Conservation (phyloP, 2,329 filamentous ascomycete species). For the Fusarium verticillioides region DNA sequence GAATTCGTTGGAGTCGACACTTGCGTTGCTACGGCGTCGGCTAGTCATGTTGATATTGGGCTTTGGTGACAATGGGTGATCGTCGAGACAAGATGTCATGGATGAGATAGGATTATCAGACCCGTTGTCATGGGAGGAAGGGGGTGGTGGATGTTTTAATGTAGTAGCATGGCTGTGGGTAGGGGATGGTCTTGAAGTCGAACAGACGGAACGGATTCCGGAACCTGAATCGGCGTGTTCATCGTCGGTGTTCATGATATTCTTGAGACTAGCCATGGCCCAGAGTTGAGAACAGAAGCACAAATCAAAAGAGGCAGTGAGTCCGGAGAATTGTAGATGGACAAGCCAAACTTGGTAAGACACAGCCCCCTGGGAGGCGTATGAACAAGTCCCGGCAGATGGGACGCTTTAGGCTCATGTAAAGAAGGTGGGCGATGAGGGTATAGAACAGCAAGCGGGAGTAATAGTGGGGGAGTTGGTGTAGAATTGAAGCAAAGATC, state of each 20-base stretch:
- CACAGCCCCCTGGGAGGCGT: slow-evolving; percentile 58
- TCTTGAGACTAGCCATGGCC: slow-evolving; percentile 65
- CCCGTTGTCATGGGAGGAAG: slow-evolving; percentile 50
- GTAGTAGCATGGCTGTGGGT: slow-evolving; percentile 54
- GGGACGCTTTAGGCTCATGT: slow-evolving; percentile 47
- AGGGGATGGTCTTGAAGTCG: slow-evolving; percentile 51
- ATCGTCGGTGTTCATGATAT: slow-evolving; percentile 68
- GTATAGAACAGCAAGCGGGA: slow-evolving; percentile 39
- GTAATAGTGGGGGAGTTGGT: slow-evolving; percentile 41
- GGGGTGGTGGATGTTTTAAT: slow-evolving; percentile 47
- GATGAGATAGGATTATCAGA: slow-evolving; percentile 49
- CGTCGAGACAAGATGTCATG: slow-evolving; percentile 41
- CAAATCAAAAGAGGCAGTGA: slow-evolving; percentile 45
- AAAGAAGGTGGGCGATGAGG: slow-evolving; percentile 49
- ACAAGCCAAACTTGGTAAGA: slow-evolving; percentile 57
- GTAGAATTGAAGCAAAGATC: slow-evolving; percentile 39
- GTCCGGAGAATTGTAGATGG: slow-evolving; percentile 47
- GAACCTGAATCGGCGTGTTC: slow-evolving; percentile 56
- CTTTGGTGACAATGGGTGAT: slow-evolving; percentile 41
- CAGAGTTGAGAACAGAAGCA: slow-evolving; percentile 55
- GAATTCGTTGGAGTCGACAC: slow-evolving; percentile 62
- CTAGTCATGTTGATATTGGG: slow-evolving; percentile 44
- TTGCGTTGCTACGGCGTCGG: slow-evolving; percentile 58
- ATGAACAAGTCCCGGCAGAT: slow-evolving; percentile 42
- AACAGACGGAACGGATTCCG: slow-evolving; percentile 59